These are phyloP conservation scores for Prunus armeniaca DNA, from an alignment of 306 rosid genomes.

Conservation along the genomic window DNA sequence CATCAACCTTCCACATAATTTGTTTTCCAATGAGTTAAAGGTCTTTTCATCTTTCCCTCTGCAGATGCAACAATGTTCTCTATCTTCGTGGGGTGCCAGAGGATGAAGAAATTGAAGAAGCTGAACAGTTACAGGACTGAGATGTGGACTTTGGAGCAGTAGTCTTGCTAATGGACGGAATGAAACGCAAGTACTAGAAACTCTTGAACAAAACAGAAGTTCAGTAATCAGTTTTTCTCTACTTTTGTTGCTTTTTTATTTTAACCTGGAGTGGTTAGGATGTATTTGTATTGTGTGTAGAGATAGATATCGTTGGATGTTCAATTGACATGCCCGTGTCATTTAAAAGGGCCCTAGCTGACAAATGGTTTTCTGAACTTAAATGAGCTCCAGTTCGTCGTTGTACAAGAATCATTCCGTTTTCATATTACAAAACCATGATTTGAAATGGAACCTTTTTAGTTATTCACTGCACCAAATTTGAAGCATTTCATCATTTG, in stretches of 20 bases:
- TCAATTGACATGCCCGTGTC: background rate
- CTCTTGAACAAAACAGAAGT: background rate
- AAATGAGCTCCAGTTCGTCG: background rate
- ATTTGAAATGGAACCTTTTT: background rate
- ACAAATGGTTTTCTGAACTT: background rate
- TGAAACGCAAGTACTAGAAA: no score
- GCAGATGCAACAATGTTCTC: conserved; percentile 94
- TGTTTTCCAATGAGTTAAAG: background rate
- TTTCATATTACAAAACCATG: background rate
- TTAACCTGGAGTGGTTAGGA: background rate
- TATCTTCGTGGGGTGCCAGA: conserved; percentile 95
- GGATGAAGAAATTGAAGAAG: conserved; percentile 95
- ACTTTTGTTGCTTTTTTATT: background rate
- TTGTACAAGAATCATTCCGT: background rate
- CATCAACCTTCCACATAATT: background rate
- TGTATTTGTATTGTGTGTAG: conserved; percentile 30
- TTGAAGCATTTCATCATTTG: background rate
- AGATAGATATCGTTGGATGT: conserved; percentile 19
- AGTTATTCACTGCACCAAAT: background rate
- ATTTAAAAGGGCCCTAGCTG: background rate
- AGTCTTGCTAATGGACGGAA: background rate
- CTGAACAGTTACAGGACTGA: conserved; percentile 53
- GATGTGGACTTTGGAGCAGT: conserved; percentile 17
- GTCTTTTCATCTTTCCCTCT: conserved; percentile 14
- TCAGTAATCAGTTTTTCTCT: background rate